Conservation (phyloP, 805 yeast genomes). For the Ogataea naganishii region DNA sequence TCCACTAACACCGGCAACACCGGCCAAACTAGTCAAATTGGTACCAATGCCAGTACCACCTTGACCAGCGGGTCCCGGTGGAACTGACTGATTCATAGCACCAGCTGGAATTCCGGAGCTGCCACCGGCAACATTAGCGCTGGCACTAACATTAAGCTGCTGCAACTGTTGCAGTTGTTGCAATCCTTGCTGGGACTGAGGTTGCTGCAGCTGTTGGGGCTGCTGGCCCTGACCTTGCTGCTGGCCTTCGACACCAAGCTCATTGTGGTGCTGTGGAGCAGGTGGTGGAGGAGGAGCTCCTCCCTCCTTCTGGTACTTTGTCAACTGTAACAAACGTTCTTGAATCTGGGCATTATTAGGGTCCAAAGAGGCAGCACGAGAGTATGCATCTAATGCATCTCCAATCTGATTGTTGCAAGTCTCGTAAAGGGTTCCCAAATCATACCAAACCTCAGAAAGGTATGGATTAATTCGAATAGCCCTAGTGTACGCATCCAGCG, state of each 20-base stretch:
- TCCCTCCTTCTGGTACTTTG: slow-evolving; percentile 62
- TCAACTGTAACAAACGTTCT: slow-evolving; percentile 81
- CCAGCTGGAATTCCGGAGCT: slow-evolving; percentile 5
- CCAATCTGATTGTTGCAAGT: slow-evolving; percentile 92
- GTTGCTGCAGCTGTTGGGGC: slow-evolving; percentile 24
- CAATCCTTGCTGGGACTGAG: slow-evolving; percentile 19
- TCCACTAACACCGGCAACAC: too few relatives aligned
- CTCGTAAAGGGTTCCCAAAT: slow-evolving; percentile 92
- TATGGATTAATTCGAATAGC: slow-evolving; percentile 95
- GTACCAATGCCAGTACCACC: too few relatives aligned
- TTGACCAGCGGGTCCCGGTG: slow-evolving; percentile 1
- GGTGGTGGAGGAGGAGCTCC: slow-evolving; percentile 39
- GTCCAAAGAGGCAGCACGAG: slow-evolving; percentile 91
- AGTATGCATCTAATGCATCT: slow-evolving; percentile 95
- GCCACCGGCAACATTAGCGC: too few relatives aligned
- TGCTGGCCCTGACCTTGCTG: slow-evolving; percentile 28
- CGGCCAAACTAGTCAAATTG: too few relatives aligned
- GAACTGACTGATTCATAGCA: slow-evolving; percentile 1
- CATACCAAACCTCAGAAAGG: slow-evolving; percentile 97
- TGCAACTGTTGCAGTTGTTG: slow-evolving; percentile 6
- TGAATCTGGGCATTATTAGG: slow-evolving; percentile 93
- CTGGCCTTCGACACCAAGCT: slow-evolving; percentile 29
- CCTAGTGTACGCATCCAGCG: slow-evolving; percentile 93
- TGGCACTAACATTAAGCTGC: too few relatives aligned
- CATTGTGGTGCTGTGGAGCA: slow-evolving; percentile 56